Base-by-base conservation (phyloP, 306 rosid genomes). In the Ormosia emarginata region DNA sequence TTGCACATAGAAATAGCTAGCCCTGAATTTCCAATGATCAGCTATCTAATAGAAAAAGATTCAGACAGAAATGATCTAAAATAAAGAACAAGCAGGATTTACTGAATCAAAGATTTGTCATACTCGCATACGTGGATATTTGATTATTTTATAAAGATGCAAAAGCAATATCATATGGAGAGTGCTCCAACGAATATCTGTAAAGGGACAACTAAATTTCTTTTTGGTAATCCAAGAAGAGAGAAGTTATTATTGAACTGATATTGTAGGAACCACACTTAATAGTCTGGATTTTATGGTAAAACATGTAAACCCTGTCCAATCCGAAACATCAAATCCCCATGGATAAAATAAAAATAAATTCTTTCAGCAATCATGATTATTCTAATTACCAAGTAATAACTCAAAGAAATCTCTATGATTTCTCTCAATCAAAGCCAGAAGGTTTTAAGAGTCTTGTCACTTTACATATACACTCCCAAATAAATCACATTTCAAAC, bases 341-440 rank as follows among this genome's bases (percentile, higher is more conserved):
- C 11, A 17, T 53, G 10, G 41, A 8, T 14, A 34, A 33, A 61
- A 14, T 8, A 50, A 30, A 82, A 63, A 49, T 5, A 75, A 59
- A 47, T 46, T 63, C 63, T 61, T 5, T 61, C 49, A 55, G 47
- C 59, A 63, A 61, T 30, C 40, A 41, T 46, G 7, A 65, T 41
- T 55, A 63, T 79, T 75, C 67, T 69, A 86, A 83, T 30, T 79
- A 69, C 67, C 63, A 86, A 83, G 15, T 57, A 55, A 37, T 64
- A 41, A 50, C 78, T 74, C 44, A n/a, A 43, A 53, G 58, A 13
- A 30, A 82, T n/a, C 1, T 56, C 2, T 53, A 36, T 43, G 52
- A 32, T 40, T 17, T 52, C 5, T 46, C 57, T 44, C 83, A 78
- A 47, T 64, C 52, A 56, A 46, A 61, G 46, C 67, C 37, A 62